Percentiles rank a stretch among this genome's conserved stretches.
Conservation (phyloP, 2,329 filamentous ascomycete species). For the Neospermospora avenae region DNA sequence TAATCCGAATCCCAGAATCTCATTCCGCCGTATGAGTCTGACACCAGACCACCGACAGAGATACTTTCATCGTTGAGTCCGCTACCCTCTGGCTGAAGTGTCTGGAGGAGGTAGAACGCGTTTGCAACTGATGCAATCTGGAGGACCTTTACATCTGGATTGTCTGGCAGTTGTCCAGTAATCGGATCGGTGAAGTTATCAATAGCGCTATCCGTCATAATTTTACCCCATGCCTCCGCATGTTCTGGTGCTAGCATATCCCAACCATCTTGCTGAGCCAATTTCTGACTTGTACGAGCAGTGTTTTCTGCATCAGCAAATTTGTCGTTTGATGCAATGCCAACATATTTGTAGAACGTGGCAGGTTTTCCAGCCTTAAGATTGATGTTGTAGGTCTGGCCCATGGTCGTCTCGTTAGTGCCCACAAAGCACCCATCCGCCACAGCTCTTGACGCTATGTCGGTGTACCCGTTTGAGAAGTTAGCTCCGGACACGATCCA, state of each 20-base stretch:
- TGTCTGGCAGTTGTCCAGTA: slow-evolving; percentile 57
- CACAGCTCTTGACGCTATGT: slow-evolving; percentile 34
- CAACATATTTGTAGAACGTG: slow-evolving; percentile 64
- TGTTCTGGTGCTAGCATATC: slow-evolving; percentile 53
- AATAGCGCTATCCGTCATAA: slow-evolving; percentile 59
- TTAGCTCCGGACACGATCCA: slow-evolving; percentile 52
- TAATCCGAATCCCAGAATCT: slow-evolving; percentile 41
- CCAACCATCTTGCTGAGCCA: slow-evolving; percentile 52
- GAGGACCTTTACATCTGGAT: slow-evolving; percentile 50
- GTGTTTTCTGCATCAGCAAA: slow-evolving; percentile 54
- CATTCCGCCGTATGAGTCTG: slow-evolving; percentile 63
- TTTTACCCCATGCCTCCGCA: slow-evolving; percentile 56
- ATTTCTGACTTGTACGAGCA: slow-evolving; percentile 52
- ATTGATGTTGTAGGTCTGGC: slow-evolving; percentile 53
- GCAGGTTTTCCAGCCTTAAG: slow-evolving; percentile 51
- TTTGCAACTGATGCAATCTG: slow-evolving; percentile 54
- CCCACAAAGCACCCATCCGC: slow-evolving; percentile 44
- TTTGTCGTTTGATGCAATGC: slow-evolving; percentile 65
- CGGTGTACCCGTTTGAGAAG: slow-evolving; percentile 35
- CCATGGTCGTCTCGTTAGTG: slow-evolving; percentile 60
- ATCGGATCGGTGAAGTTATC: slow-evolving; percentile 58
- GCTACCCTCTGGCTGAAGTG: slow-evolving; percentile 45
- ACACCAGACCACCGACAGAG: slow-evolving; percentile 63
- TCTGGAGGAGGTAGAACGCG: slow-evolving; percentile 54
- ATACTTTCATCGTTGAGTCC: slow-evolving; percentile 61